Conservation (phyloP, 257 asterid species). For the Lavandula angustifolia region DNA sequence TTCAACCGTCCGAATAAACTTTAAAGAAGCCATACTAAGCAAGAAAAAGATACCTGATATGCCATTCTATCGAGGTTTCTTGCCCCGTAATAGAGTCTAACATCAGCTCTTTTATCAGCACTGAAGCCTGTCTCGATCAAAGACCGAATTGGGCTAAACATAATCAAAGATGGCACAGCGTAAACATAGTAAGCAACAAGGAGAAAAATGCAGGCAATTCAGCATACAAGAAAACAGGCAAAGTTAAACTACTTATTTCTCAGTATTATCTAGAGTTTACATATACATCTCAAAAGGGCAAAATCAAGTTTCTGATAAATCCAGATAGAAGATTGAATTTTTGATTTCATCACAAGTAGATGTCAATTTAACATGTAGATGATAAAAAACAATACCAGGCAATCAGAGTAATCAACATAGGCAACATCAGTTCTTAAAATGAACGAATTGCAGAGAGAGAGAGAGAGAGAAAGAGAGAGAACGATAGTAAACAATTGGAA, state of each 20-base stretch:
- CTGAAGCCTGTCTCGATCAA: conserved; percentile 76
- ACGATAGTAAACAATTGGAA: not conserved
- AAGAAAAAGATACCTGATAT: conserved; percentile 57
- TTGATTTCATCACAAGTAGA: not conserved
- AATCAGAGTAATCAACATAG: conserved; percentile 7
- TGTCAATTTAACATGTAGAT: not conserved
- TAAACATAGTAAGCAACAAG: conserved; percentile 10
- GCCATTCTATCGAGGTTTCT: conserved; percentile 85
- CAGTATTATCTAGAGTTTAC: too few relatives aligned
- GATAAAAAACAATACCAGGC: conserved; percentile 15
- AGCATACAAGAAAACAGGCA: not conserved
- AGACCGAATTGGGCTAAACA: conserved; percentile 82
- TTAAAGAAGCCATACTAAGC: conserved; percentile 19
- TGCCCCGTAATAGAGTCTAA: conserved; percentile 92
- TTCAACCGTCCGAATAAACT: conserved; percentile 1
- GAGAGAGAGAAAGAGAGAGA: not conserved
- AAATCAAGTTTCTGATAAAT: not conserved
- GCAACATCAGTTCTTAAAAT: conserved; percentile 3
- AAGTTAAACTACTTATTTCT: not conserved
- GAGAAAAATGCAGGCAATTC: conserved; percentile 8
- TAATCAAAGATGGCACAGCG: conserved; percentile 2
- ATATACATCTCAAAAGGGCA: not conserved
- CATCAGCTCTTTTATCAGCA: conserved; percentile 77
- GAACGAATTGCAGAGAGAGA: conserved; percentile 2
- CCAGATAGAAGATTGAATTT: conserved; percentile 5